Base-by-base conservation (phyloP, 495 filamentous ascomycete genomes). In the Penicillium cinerascens region DNA sequence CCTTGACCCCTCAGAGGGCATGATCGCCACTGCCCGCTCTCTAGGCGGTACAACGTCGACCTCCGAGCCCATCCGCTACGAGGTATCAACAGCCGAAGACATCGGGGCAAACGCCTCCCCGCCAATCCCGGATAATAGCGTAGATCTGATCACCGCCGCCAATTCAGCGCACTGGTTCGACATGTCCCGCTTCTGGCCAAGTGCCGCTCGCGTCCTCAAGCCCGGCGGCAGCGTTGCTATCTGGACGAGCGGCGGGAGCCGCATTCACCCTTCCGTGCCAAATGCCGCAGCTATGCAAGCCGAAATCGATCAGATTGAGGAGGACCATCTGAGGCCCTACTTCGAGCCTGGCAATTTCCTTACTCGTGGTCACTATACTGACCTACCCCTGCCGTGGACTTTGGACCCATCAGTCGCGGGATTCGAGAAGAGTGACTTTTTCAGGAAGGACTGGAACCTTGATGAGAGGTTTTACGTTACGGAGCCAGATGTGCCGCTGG, bases 141-240 rank as follows among this genome's bases (percentile, higher is more conserved):
- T 84, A 8, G 82, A 84, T 54, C 57, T 84, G 25, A 62, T 86
- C 42, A 77, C 68, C 1, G 72, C 72, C 5, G 78, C 75, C 0
- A 80, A 68, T 23, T 73, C 80, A 0, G 79, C 78, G 7, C 82
- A 85, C 55, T 87, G 82, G 82, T 83, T 85, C 71, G 72, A 84
- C 52, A 77, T 83, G 73, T 40, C 70, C 8, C 47, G 52, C 1
- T 85, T 86, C 64, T 86, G 79, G 75, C 25, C 40, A 0, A 56
- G 59, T 1, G 81, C 79, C 0, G 80, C 77, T 0, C 63, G 68
- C 18, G 66, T 78, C 7, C 55, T 86, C 15, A 77, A 73, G 51
- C 76, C 77, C 4, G 78, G 78, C 4, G 82, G 81, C 11, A 85
- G 72, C 0, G 77, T 85, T 4, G 79, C 77, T 0, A 26, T 85